These are phyloP conservation scores for Carex littledalei DNA, from an alignment of 176 grass and related monocot genomes.

Conservation along the genomic window DNA sequence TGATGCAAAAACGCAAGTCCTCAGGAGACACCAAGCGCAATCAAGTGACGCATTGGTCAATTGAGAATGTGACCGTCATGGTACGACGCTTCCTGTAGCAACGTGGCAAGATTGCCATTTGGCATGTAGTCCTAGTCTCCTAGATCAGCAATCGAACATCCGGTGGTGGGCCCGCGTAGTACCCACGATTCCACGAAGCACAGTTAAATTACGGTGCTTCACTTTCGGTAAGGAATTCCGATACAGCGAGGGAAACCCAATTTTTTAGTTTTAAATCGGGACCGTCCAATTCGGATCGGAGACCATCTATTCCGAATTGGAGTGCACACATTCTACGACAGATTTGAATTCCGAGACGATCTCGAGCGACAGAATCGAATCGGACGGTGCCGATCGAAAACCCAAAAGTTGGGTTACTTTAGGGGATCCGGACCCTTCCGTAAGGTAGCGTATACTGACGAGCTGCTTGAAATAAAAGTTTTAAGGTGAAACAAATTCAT, in stretches of 20 bases:
- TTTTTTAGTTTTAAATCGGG: too few species aligned
- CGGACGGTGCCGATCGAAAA: too few species aligned
- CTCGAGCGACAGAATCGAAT: too few species aligned
- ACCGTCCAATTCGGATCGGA: too few species aligned
- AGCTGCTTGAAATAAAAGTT: too few species aligned
- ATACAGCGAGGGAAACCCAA: too few species aligned
- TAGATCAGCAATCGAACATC: conserved; percentile 83
- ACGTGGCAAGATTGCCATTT: conserved; percentile 84
- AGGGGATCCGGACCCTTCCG: too few species aligned
- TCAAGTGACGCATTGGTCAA: conserved; percentile 94
- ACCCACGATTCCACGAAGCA: conserved; percentile 82
- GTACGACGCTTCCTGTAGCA: conserved; percentile 88
- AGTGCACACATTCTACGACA: accelerated
- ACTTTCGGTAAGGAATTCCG: conserved; percentile 69
- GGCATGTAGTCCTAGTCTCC: conserved; percentile 98
- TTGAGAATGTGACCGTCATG: conserved; percentile 94
- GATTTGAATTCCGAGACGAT: accelerated
- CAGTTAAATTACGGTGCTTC: conserved; percentile 90
- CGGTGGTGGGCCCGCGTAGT: conserved; percentile 84
- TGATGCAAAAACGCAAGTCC: too few species aligned
- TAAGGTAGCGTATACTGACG: too few species aligned
- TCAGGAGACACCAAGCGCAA: too few species aligned
- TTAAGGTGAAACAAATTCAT: too few species aligned
- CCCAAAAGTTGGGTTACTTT: too few species aligned
- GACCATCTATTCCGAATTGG: accelerated